Evolutionary conservation across 257 asterid species (phyloP).

Genomic region (Misopates orontium): DNA sequence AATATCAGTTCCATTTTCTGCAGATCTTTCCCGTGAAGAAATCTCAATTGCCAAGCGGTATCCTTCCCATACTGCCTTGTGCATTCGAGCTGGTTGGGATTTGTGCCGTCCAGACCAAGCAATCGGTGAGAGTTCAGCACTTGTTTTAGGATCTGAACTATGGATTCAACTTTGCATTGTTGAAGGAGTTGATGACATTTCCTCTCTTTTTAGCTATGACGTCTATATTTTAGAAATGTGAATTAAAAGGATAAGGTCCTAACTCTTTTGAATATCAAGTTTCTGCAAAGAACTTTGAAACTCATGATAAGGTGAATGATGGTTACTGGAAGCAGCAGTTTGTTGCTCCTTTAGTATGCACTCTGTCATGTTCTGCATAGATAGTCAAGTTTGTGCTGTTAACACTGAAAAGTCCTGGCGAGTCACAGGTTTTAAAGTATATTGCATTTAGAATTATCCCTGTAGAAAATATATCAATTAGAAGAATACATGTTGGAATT

Average conservation of each 20-base stretch:
- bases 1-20: conserved; percentile 21
- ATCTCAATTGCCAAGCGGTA: conserved; percentile 77
- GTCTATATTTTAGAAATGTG: not conserved
- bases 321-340: not conserved
- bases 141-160: conserved; percentile 18
- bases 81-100: conserved; percentile 95
- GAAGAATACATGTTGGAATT: not conserved
- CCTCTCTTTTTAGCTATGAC: not conserved
- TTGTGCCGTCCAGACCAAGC: conserved; percentile 93
- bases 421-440: not conserved
- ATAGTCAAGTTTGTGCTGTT: not conserved
- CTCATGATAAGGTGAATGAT: not conserved
- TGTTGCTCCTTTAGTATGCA: not conserved
- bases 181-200: conserved; percentile 2
- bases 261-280: conserved; percentile 1
- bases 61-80: conserved; percentile 88
- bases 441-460: not conserved
- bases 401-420: not conserved
- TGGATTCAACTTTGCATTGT: conserved; percentile 9
- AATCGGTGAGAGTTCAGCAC: conserved; percentile 49
- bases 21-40: conserved; percentile 91
- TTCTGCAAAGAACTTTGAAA: not conserved
- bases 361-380: not conserved
- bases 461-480: no score
- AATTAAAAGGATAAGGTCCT: not conserved